Evolutionary conservation across 768 basidiomycete species (phyloP), one percentile per base, ranked within the genome.

Genomic region (Termitomyces heimii): DNA sequence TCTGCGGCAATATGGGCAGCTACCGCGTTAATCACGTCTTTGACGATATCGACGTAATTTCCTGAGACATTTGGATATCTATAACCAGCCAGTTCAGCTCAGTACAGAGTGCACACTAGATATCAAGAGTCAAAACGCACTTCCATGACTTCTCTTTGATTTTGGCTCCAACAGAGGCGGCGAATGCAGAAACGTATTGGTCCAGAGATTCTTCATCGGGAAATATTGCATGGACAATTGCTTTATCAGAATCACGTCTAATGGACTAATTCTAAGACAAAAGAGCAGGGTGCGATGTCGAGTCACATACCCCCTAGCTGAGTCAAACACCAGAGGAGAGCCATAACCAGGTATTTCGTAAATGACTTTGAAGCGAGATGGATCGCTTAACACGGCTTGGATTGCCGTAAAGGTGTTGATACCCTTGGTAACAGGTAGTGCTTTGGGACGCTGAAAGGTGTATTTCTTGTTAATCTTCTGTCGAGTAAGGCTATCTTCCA

Each of bases 11-110:
- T 77, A 54, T 77, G 72, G 0, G 74, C 70, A 3, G 70, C 67
- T 20, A 72, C 69, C 10, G 76, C 65, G 52, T 81, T 80, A 65
- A 79, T 69, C 12, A 82, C 79, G 56, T 80, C 77, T 39, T 72
- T 69, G 18, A 80, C 75, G 56, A 83, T 71, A 60, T 84, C 78
- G 54, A 83, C 63, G 35, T 72, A 73, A 42, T 62, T 69, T 37
- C 73, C 75, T 8, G 68, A 61, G 18, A 70, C 59, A 31, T 69
- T 69, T n/a, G 66, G 59, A 50, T 73, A 71, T 26, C 67, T 66
- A 16, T 34, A 42, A n/a, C 48, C 4, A 35, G 10, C 29, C n/a
- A n/a, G n/a, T n/a, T 29, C 34, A n/a, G 5, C 20, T 12, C 10
- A 39, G 18, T 29, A 12, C 18, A 28, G 26, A n/a, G 29, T 4